These are phyloP conservation scores for Waitea zeae DNA, from an alignment of 1,284 basidiomycete species.

Conservation along the genomic window DNA sequence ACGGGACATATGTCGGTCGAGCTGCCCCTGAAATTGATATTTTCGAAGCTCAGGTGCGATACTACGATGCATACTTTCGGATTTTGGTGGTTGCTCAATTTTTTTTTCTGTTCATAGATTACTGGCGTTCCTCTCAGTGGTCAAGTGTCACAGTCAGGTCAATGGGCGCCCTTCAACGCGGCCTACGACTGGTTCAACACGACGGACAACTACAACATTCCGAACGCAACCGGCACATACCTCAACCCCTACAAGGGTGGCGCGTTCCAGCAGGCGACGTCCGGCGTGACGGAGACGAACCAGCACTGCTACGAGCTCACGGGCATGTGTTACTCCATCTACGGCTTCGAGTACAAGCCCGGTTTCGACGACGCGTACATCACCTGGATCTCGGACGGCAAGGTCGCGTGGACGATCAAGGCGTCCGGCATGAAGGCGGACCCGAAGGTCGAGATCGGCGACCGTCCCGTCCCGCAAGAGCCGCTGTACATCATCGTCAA, in stretches of 20 bases:
- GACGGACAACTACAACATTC: conserved; percentile 25
- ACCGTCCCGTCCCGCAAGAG: conserved; percentile 67
- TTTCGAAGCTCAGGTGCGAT: conserved; percentile 23
- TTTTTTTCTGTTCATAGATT: conserved; percentile 10
- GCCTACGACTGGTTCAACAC: conserved; percentile 23
- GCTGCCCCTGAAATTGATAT: conserved; percentile 33
- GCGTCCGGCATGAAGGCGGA: conserved; percentile 61
- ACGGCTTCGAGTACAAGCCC: conserved; percentile 46
- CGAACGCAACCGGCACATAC: conserved; percentile 20
- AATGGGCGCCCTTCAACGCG: conserved; percentile 34
- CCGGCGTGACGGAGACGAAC: conserved; percentile 14
- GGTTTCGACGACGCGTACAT: conserved; percentile 41
- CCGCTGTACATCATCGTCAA: conserved; percentile 77
- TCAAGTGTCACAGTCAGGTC: conserved; percentile 26
- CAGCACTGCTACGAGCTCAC: conserved; percentile 23
- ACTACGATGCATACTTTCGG: too few species aligned
- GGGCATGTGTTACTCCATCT: conserved; percentile 29
- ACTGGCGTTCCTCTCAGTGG: conserved; percentile 11
- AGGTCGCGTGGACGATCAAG: conserved; percentile 62
- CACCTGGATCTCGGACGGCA: conserved; percentile 53
- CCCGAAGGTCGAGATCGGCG: conserved; percentile 42
- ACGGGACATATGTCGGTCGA: conserved; percentile 35
- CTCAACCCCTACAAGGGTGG: conserved; percentile 37
- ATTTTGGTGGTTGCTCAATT: conserved; percentile 6
- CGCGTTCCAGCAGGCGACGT: conserved; percentile 32